Evolutionary conservation across 441 rosid species (phyloP).

Genomic region (Populus hybrid): DNA sequence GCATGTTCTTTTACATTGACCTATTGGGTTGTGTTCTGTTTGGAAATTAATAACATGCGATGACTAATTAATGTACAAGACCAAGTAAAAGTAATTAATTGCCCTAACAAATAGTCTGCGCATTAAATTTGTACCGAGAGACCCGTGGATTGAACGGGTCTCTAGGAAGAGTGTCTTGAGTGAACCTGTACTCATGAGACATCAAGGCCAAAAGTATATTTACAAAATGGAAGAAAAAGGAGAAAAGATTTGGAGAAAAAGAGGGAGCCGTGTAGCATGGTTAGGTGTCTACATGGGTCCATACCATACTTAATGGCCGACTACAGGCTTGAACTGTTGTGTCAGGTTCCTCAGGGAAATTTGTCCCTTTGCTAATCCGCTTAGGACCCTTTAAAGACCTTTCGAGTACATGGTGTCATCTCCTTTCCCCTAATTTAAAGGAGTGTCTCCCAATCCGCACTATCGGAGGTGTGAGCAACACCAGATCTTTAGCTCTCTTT

Average conservation of each 20-base stretch:
- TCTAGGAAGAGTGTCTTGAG: constrained; percentile 28
- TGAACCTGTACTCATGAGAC: background rate
- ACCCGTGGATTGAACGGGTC: constrained; percentile 34
- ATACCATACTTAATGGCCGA: constrained; percentile 26
- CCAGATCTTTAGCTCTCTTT: background rate
- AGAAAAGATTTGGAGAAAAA: constrained; percentile 9
- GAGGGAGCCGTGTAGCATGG: constrained; percentile 16
- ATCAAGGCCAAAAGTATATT: background rate
- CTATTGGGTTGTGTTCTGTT: background rate
- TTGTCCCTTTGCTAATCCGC: constrained; percentile 12
- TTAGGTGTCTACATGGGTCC: constrained; percentile 35
- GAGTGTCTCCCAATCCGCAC: constrained; percentile 3
- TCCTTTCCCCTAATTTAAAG: background rate
- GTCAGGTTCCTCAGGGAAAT: constrained; percentile 18
- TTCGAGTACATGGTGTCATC: background rate
- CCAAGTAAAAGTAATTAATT: background rate
- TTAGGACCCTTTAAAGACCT: background rate
- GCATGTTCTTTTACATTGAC: constrained; percentile 1
- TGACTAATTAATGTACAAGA: too few relatives aligned
- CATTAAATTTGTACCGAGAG: background rate
- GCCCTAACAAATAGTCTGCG: background rate
- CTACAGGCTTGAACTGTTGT: constrained; percentile 18
- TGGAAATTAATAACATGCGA: background rate
- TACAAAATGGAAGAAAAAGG: background rate
- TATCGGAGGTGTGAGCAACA: too few relatives aligned